Evolutionary conservation across 2,329 filamentous ascomycete genomes (phyloP).

Genomic region (Dactylellina sp.): DNA sequence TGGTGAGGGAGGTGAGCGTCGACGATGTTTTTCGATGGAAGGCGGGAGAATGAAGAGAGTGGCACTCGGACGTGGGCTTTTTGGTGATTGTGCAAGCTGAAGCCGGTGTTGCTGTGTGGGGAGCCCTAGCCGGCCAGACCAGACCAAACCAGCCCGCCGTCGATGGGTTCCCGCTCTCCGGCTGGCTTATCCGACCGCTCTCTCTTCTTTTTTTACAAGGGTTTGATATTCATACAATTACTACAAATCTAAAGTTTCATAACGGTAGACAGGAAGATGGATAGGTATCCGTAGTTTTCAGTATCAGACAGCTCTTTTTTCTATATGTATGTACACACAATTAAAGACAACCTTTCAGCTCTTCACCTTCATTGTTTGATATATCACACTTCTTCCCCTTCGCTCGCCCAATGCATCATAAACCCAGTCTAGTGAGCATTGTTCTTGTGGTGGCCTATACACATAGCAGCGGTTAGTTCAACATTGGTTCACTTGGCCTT

Average conservation of each 20-base stretch:
- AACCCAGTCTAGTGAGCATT: slow-evolving; percentile 82
- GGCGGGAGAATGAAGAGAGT: too few species aligned
- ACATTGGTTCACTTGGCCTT: too few species aligned
- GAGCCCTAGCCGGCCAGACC: slow-evolving; percentile 7
- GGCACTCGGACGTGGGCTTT: slow-evolving; percentile 8
- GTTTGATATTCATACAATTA: too few species aligned
- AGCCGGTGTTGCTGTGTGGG: slow-evolving; percentile 13
- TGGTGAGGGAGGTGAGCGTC: not conserved
- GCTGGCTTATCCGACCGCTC: too few species aligned
- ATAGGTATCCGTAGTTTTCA: slow-evolving; percentile 11
- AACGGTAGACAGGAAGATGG: not conserved
- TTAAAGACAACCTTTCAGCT: not conserved
- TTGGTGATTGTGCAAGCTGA: slow-evolving; percentile 10
- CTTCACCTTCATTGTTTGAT: slow-evolving; percentile 3
- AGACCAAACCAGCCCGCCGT: not conserved
- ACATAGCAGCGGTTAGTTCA: too few species aligned
- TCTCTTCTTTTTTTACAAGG: not conserved
- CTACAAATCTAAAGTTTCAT: too few species aligned
- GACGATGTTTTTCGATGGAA: not conserved
- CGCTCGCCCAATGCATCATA: not conserved
- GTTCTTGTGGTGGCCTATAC: slow-evolving; percentile 98
- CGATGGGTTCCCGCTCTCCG: too few species aligned
- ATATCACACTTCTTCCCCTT: slow-evolving; percentile 7
- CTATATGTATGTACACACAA: slow-evolving; percentile 34
- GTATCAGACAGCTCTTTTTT: slow-evolving; percentile 20